Evolutionary conservation across 306 rosid species (phyloP), one percentile per base, ranked within the genome.

Genomic region (Cucurbita ficifolia): DNA sequence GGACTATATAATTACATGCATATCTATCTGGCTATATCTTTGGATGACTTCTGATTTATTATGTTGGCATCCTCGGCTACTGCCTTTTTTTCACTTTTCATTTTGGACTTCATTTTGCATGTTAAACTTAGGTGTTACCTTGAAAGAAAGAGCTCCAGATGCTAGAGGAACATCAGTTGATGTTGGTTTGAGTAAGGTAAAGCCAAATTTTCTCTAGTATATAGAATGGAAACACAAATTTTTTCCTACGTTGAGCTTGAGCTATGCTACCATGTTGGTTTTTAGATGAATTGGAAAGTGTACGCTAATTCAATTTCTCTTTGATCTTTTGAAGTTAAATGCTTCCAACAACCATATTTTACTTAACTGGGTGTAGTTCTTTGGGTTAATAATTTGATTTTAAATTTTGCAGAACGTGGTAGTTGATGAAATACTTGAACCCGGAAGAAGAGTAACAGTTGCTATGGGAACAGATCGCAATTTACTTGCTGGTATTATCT

Each of bases 101-200:
- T 14, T 36, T 52, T 72, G 10, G 53, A 56, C 53, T 65, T 53
- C 19, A 55, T 55, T 69, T 56, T 73, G 17, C 79, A 78, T 61
- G 38, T 18, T 84, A 69, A 80, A 69, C 75, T 60, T 19, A 91
- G 99, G 99, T 77, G 92, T 91, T 75, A 84, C 92, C 5, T 79
- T 87, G 55, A 88, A 81, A 82, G 92, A 87, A 83, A 83, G 83
- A 79, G 81, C 83, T 75, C 75, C 77, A 19, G 73, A 81, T 77
- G 78, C 81, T 14, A 79, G 38, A 14, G 86, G 88, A 79, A 84
- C 96, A 72, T 78, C 80, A n/a, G 92, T 91, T 76, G 96, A 94
- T 75, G 99, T 94, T 80, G 99, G 99, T 80, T 80, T 94, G 80
- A 82, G 68, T 81, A 89, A 94, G 97, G 99, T 94, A 86, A 70